These are phyloP conservation scores for Primulina eburnea DNA, from an alignment of 257 asterid genomes.

Conservation along the genomic window DNA sequence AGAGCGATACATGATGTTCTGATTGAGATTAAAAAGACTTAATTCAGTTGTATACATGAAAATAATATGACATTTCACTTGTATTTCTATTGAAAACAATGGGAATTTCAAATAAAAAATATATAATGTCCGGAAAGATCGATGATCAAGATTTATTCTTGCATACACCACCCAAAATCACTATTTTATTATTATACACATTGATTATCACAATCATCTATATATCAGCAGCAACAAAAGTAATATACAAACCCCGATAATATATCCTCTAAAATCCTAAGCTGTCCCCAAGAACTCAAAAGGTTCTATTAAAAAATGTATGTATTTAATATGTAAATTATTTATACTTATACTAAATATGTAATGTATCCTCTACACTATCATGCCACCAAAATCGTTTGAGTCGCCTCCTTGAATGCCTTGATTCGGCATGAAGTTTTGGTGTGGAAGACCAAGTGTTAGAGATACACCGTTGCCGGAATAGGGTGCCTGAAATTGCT, in stretches of 20 bases:
- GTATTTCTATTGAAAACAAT: neutral
- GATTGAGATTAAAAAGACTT: neutral
- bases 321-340: slow-evolving; percentile 9
- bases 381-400: slow-evolving; percentile 41
- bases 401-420: slow-evolving; percentile 51
- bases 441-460: slow-evolving; percentile 88
- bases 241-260: slow-evolving; percentile 53
- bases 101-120: neutral
- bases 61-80: no score
- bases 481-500: slow-evolving; percentile 67
- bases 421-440: slow-evolving; percentile 57
- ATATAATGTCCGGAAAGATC: neutral
- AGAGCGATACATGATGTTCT: no score
- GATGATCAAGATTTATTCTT: slow-evolving; percentile 13
- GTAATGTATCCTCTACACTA: slow-evolving; percentile 47
- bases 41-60: no score
- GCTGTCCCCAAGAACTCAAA: neutral
- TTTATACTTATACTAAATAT: slow-evolving; percentile 23
- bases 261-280: slow-evolving; percentile 29
- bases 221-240: slow-evolving; percentile 43
- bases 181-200: slow-evolving; percentile 13
- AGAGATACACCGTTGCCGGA: slow-evolving; percentile 82
- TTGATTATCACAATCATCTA: slow-evolving; percentile 35
- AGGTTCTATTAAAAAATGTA: slow-evolving; percentile 54
- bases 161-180: neutral